These are phyloP conservation scores for Apiospora sp. DNA, from an alignment of 2,329 filamentous ascomycete species.

Conservation along the genomic window DNA sequence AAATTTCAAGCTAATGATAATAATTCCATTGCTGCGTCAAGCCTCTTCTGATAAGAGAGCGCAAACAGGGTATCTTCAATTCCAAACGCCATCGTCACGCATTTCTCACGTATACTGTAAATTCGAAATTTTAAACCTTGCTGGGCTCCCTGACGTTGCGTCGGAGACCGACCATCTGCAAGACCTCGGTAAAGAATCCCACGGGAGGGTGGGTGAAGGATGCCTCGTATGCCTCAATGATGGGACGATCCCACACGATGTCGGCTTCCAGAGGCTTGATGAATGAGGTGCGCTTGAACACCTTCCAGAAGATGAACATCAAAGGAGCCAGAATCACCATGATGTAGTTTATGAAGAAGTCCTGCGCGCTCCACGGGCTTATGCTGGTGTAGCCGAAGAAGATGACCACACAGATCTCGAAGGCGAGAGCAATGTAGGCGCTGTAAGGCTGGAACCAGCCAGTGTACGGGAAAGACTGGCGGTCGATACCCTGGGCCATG, in stretches of 20 bases:
- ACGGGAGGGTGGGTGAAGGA: constrained; percentile 25
- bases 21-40: constrained; percentile 19
- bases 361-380: constrained; percentile 42
- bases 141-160: neutral
- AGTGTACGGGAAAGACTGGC: constrained; percentile 61
- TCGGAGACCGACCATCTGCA: constrained; percentile 25
- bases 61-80: constrained; percentile 24
- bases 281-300: constrained; percentile 64
- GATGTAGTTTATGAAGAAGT: constrained; percentile 55
- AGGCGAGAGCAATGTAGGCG: constrained; percentile 50
- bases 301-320: constrained; percentile 67
- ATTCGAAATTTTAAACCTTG: constrained; percentile 12
- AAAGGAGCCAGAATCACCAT: constrained; percentile 53
- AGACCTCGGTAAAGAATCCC: constrained; percentile 28
- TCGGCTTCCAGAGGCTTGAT: constrained; percentile 61
- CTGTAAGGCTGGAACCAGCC: constrained; percentile 65
- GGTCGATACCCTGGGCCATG: constrained; percentile 56
- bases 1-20: constrained; percentile 4
- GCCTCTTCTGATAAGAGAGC: constrained; percentile 2
- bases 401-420: constrained; percentile 49
- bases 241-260: constrained; percentile 62
- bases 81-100: constrained; percentile 22
- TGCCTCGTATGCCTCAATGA: constrained; percentile 58
- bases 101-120: constrained; percentile 14
- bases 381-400: constrained; percentile 62